Percentiles rank a stretch among this genome's conserved stretches.
Evolutionary conservation across 2,329 filamentous ascomycete species (phyloP).

Genomic region (Davidsoniella eucalypti): DNA sequence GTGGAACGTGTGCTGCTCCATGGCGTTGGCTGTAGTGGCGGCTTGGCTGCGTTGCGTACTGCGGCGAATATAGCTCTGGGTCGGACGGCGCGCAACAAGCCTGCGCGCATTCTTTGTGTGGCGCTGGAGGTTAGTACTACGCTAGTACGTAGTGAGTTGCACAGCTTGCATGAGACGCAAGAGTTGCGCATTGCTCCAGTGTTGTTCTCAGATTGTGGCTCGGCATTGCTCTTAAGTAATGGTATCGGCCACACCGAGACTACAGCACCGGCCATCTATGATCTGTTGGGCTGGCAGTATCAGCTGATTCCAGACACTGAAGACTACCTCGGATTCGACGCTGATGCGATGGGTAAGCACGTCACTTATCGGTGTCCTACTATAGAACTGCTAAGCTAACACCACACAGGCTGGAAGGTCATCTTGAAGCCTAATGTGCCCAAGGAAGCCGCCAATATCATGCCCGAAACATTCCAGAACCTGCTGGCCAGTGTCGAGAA

Average conservation of each 20-base stretch:
- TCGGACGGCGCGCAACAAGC: slow-evolving; percentile 38
- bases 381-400: slow-evolving; percentile 13
- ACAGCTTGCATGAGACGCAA: slow-evolving; percentile 41
- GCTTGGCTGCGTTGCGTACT: slow-evolving; percentile 43
- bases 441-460: slow-evolving; percentile 32
- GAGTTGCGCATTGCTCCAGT: slow-evolving; percentile 48
- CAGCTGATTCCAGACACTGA: slow-evolving; percentile 44
- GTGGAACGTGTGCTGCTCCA: slow-evolving; percentile 50
- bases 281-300: slow-evolving; percentile 50
- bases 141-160: slow-evolving; percentile 46
- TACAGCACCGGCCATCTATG: slow-evolving; percentile 30
- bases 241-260: slow-evolving; percentile 31
- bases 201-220: slow-evolving; percentile 56
- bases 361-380: not conserved
- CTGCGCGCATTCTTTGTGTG: slow-evolving; percentile 47
- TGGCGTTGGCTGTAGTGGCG: slow-evolving; percentile 49
- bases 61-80: slow-evolving; percentile 51
- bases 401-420: slow-evolving; percentile 43
- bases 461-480: slow-evolving; percentile 37
- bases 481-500: slow-evolving; percentile 25
- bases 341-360: slow-evolving; percentile 39
- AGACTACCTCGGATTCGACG: slow-evolving; percentile 46
- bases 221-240: slow-evolving; percentile 48
- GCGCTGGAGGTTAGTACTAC: slow-evolving; percentile 47
- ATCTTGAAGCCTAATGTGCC: slow-evolving; percentile 46